Evolutionary conservation across 306 rosid species (phyloP).

Genomic region (Lathyrus aphaca): DNA sequence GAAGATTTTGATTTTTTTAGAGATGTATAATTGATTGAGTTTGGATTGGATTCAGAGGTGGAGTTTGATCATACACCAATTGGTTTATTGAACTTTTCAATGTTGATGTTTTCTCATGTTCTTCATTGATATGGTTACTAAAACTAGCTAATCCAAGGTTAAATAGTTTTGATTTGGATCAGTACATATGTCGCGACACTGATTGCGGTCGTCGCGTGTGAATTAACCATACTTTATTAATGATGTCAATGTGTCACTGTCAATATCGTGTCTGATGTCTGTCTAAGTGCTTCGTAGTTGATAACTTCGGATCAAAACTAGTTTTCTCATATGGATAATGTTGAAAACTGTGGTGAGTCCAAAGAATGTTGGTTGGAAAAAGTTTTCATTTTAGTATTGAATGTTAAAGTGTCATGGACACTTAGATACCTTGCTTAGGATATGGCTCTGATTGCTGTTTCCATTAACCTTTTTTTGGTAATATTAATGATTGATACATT

Average conservation of each 20-base stretch:
- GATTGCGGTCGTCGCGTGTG: too few relatives aligned
- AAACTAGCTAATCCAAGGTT: background rate
- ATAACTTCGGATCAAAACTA: background rate
- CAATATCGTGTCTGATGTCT: background rate
- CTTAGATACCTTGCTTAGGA: conserved; percentile 21
- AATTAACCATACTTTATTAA: background rate
- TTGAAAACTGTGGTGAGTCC: background rate
- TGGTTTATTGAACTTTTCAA: background rate
- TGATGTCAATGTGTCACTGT: background rate
- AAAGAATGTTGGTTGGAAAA: background rate
- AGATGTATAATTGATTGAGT: background rate
- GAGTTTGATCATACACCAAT: conserved; percentile 4
- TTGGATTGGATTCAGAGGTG: conserved; percentile 26
- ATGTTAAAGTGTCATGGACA: background rate
- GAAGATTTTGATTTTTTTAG: background rate
- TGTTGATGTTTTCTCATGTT: conserved; percentile 6
- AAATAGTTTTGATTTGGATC: background rate
- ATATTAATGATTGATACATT: background rate
- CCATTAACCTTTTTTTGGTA: background rate
- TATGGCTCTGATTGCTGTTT: conserved; percentile 33
- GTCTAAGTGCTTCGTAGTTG: background rate
- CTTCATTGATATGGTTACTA: conserved; percentile 1
- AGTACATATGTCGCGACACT: too few relatives aligned
- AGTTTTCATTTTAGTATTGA: background rate
- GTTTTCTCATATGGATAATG: background rate